These are phyloP conservation scores for Xerocomellus chrysenteron DNA, from an alignment of 768 basidiomycete genomes.

Conservation along the genomic window DNA sequence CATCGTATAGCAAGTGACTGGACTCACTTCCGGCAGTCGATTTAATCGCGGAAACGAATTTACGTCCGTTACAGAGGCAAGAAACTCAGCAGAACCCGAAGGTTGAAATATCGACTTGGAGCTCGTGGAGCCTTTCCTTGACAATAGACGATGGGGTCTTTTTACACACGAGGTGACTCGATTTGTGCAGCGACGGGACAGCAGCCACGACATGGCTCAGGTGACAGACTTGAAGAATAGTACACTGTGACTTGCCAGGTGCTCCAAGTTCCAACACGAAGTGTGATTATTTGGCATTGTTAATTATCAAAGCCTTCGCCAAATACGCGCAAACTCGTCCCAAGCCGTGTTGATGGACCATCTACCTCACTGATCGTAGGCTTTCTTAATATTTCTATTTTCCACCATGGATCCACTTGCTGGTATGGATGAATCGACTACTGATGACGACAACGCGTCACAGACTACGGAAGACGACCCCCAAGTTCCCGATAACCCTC, in stretches of 20 bases:
- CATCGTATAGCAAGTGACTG: not conserved
- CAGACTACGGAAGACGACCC: constrained; percentile 87
- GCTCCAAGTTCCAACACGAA: no score
- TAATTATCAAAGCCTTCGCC: constrained; percentile 21
- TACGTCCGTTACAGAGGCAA: constrained; percentile 18
- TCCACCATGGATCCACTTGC: constrained; percentile 22
- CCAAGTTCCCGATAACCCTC: constrained; percentile 63
- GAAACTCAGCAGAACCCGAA: constrained; percentile 30
- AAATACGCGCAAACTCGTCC: constrained; percentile 27
- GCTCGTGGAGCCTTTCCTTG: constrained; percentile 14
- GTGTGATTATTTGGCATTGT: constrained; percentile 26
- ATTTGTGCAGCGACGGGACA: not conserved
- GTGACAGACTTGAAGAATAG: no score
- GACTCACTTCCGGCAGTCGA: constrained; percentile 31
- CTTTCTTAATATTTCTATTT: not conserved
- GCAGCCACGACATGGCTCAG: constrained; percentile 15
- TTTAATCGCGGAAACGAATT: constrained; percentile 18
- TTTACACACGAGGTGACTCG: not conserved
- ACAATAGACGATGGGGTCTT: not conserved
- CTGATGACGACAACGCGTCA: constrained; percentile 65
- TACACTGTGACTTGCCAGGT: no score
- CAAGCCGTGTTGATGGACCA: not conserved
- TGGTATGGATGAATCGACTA: constrained; percentile 44
- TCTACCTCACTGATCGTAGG: not conserved
- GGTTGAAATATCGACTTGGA: constrained; percentile 21